Evolutionary conservation across 1,284 basidiomycete genomes (phyloP).

Genomic region (Dichomitus squalens): DNA sequence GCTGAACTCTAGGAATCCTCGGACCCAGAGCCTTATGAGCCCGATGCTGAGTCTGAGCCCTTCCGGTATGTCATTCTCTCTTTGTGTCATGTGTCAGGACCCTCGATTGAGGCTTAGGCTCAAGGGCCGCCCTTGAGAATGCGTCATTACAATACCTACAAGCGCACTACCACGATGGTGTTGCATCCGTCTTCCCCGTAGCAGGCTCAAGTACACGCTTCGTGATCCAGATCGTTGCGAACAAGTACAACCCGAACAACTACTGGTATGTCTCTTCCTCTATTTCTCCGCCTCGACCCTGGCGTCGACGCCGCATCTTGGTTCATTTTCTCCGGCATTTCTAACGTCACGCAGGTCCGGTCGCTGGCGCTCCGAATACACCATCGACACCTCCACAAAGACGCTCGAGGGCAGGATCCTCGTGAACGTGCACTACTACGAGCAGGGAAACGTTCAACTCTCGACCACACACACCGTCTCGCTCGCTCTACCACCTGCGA

Average conservation of each 20-base stretch:
- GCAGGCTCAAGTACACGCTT: slow-evolving; percentile 50
- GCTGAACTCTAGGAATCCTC: slow-evolving; percentile 64
- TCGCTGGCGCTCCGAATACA: slow-evolving; percentile 86
- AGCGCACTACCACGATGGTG: slow-evolving; percentile 80
- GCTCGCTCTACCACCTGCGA: slow-evolving; percentile 62
- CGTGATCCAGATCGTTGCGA: slow-evolving; percentile 84
- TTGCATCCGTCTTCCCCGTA: slow-evolving; percentile 68
- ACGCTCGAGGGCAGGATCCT: slow-evolving; percentile 67
- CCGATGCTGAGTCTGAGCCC: slow-evolving; percentile 67
- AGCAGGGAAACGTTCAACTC: slow-evolving; percentile 95
- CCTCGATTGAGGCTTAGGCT: not conserved
- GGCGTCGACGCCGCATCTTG: not conserved
- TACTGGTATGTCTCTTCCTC: slow-evolving; percentile 67
- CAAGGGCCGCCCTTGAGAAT: slow-evolving; percentile 69
- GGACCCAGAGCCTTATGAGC: slow-evolving; percentile 64
- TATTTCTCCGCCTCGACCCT: not conserved
- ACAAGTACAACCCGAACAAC: slow-evolving; percentile 91
- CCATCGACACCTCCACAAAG: slow-evolving; percentile 57
- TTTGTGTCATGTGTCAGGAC: not conserved
- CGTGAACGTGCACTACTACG: slow-evolving; percentile 93
- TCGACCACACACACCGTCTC: slow-evolving; percentile 71
- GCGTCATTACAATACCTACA: slow-evolving; percentile 70
- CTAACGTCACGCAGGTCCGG: slow-evolving; percentile 68
- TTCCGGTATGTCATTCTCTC: slow-evolving; percentile 59
- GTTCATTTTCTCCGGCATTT: not conserved